Evolutionary conservation across 2,329 filamentous ascomycete species (phyloP).

Genomic region (Chrysoporthe puriensis): DNA sequence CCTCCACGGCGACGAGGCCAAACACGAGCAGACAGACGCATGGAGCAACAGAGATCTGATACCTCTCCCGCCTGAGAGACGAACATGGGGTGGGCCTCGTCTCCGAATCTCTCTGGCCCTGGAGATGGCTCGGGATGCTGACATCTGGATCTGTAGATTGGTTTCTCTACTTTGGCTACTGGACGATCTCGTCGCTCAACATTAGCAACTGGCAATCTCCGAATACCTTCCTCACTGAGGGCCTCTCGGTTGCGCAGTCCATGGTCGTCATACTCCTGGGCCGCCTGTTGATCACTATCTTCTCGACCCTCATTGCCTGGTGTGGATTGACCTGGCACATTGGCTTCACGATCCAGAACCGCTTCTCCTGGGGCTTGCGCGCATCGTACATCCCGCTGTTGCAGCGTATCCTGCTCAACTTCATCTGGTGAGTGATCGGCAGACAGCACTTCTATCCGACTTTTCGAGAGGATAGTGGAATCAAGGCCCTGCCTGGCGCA

Average conservation of each 20-base stretch:
- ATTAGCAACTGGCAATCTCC: slow-evolving; percentile 48
- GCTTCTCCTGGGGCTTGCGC: slow-evolving; percentile 53
- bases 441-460: background rate
- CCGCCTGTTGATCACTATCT: slow-evolving; percentile 45
- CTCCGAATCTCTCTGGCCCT: background rate
- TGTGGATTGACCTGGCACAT: slow-evolving; percentile 54
- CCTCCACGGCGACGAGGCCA: slow-evolving; percentile 25
- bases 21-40: slow-evolving; percentile 27
- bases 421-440: slow-evolving; percentile 44
- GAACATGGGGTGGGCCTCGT: slow-evolving; percentile 24
- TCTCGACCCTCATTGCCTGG: slow-evolving; percentile 50
- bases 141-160: slow-evolving; percentile 15
- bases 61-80: slow-evolving; percentile 26
- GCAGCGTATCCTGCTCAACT: slow-evolving; percentile 52
- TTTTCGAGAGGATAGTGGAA: no score
- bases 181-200: slow-evolving; percentile 42
- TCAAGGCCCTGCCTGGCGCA: no score
- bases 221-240: slow-evolving; percentile 50
- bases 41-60: slow-evolving; percentile 30
- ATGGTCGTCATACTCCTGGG: slow-evolving; percentile 52
- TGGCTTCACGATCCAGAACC: slow-evolving; percentile 53
- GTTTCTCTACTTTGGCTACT: slow-evolving; percentile 28
- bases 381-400: slow-evolving; percentile 52
- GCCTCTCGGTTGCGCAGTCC: slow-evolving; percentile 47
- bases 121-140: background rate